phyloP scores from a whole-genome alignment of 495 filamentous ascomycete genomes.

The Xylaria grammica region DNA sequence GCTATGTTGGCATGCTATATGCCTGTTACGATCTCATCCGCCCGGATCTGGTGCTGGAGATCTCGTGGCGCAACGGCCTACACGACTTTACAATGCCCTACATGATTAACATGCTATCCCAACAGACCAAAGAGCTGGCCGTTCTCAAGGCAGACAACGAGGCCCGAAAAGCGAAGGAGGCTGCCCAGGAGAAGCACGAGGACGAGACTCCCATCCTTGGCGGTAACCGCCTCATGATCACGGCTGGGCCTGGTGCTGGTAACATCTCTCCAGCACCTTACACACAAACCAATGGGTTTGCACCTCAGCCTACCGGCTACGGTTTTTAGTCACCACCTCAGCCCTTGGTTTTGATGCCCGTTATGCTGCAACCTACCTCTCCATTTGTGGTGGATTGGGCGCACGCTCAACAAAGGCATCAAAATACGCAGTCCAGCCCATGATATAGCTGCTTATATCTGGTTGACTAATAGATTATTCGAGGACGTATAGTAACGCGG shows the following conservation, averaged over 20 bases:
- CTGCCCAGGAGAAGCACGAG: conserved; percentile 83
- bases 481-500: background rate
- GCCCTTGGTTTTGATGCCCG: conserved; percentile 7
- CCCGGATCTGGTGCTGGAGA: conserved; percentile 88
- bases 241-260: conserved; percentile 74
- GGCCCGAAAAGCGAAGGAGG: conserved; percentile 89
- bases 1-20: conserved; percentile 99
- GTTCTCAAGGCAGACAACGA: conserved; percentile 94
- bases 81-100: conserved; percentile 99
- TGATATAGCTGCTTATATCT: background rate
- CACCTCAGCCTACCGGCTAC: conserved; percentile 79
- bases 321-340: conserved; percentile 44
- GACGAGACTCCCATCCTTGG: conserved; percentile 93
- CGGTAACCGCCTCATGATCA: conserved; percentile 93
- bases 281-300: conserved; percentile 77
- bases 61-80: conserved; percentile 95
- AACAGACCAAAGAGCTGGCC: conserved; percentile 86
- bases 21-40: conserved; percentile 97
- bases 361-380: conserved; percentile 2
- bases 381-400: background rate
- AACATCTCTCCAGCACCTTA: conserved; percentile 65
- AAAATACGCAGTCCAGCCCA: background rate
- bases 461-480: background rate
- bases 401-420: background rate
- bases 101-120: conserved; percentile 97